A percentile compares a stretch with the other conserved stretches of the same genome.
These are phyloP conservation scores for Fomes fomentarius DNA, from an alignment of 1,284 basidiomycete species.

Conservation along the genomic window DNA sequence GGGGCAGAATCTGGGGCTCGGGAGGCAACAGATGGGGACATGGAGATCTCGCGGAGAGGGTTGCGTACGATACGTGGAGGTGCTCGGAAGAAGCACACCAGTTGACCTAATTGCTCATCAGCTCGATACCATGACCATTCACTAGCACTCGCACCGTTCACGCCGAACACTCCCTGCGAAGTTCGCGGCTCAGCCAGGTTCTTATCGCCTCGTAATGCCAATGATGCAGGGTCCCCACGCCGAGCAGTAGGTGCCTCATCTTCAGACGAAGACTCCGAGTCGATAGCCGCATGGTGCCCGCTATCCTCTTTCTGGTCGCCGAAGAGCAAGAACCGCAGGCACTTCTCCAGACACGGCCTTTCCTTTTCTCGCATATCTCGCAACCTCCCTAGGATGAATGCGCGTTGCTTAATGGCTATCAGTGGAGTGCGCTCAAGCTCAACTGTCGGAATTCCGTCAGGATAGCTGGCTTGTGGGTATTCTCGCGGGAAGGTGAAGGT, in stretches of 20 bases:
- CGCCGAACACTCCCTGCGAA: conserved; percentile 84
- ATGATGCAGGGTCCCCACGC: conserved; percentile 52
- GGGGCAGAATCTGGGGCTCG: conserved; percentile 37
- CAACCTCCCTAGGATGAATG: conserved; percentile 77
- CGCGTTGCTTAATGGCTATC: conserved; percentile 75
- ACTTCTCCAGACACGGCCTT: conserved; percentile 81
- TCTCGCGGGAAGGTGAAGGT: conserved; percentile 87
- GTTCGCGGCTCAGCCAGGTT: conserved; percentile 81
- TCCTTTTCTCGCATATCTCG: conserved; percentile 70
- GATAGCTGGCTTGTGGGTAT: conserved; percentile 70
- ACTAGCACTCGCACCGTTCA: no score
- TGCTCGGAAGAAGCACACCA: conserved; percentile 85
- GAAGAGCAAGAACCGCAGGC: conserved; percentile 80
- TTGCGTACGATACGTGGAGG: conserved; percentile 71
- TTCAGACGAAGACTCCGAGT: conserved; percentile 58
- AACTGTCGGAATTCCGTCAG: conserved; percentile 72
- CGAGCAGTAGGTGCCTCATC: conserved; percentile 42
- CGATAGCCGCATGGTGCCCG: conserved; percentile 43
- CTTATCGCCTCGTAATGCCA: conserved; percentile 63
- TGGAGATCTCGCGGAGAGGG: conserved; percentile 51
- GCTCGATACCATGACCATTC: no score
- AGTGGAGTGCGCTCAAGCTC: conserved; percentile 85
- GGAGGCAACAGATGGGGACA: conserved; percentile 45
- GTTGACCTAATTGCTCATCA: conserved; percentile 80
- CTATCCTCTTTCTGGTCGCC: conserved; percentile 49